A percentile compares a stretch with the other conserved stretches of the same genome.
Evolutionary conservation across 2,329 filamentous ascomycete genomes (phyloP).

Genomic region (Ceratocystis variospora): DNA sequence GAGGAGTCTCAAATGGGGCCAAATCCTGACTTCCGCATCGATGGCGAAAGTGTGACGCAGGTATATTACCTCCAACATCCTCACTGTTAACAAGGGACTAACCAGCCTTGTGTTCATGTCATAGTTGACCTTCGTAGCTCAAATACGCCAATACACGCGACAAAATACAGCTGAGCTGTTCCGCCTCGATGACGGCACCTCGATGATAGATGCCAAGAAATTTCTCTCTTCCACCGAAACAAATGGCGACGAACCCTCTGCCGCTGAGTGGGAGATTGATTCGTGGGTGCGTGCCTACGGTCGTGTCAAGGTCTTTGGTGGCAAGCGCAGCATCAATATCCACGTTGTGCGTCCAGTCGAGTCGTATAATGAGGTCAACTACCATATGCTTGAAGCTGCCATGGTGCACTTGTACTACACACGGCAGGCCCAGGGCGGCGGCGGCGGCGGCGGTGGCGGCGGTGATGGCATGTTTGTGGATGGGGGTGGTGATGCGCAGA

Average conservation of each 20-base stretch:
- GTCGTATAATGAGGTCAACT: conserved; percentile 86
- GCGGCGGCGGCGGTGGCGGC: conserved; percentile 29
- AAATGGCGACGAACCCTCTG: conserved; percentile 25
- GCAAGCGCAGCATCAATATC: conserved; percentile 67
- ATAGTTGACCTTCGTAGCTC: conserved; percentile 61
- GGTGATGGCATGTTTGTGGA: conserved; percentile 45
- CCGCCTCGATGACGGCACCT: conserved; percentile 89
- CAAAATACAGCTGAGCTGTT: conserved; percentile 87
- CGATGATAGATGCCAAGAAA: conserved; percentile 77
- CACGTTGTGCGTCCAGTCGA: conserved; percentile 66
- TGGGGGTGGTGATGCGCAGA: conserved; percentile 30
- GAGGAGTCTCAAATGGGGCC: conserved; percentile 57
- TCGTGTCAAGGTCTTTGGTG: conserved; percentile 68
- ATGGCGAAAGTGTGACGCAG: conserved; percentile 58
- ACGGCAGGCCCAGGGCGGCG: conserved; percentile 42
- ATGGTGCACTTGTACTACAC: conserved; percentile 77
- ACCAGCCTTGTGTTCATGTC: not conserved
- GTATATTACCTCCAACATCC: not conserved
- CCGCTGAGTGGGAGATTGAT: conserved; percentile 48
- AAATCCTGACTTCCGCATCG: conserved; percentile 58
- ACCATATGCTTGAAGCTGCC: conserved; percentile 80
- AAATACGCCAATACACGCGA: conserved; percentile 74
- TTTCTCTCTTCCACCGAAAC: conserved; percentile 31
- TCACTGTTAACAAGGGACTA: not conserved
- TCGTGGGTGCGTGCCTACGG: conserved; percentile 79